Conservation (phyloP, 306 rosid species). For the Rubus idaeus region DNA sequence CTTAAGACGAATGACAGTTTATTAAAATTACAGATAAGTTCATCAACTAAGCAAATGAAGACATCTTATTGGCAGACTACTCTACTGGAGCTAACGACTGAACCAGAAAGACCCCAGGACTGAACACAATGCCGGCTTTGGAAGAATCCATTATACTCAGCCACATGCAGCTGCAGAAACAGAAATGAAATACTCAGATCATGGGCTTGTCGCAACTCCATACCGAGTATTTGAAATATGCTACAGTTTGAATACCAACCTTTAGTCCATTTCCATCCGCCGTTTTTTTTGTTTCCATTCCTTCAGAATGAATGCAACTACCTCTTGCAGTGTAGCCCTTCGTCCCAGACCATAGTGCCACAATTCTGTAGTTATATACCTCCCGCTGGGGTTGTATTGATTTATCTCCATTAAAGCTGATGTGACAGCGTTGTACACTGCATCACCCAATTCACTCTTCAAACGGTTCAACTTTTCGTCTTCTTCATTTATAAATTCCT, state of each 20-base stretch:
- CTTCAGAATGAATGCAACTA: conserved; percentile 21
- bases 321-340: conserved; percentile 46
- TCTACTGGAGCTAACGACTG: not conserved
- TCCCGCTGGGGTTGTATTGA: conserved; percentile 64
- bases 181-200: not conserved
- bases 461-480: conserved; percentile 46
- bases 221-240: not conserved
- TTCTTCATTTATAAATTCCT: conserved; percentile 50
- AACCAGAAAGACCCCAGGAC: not conserved
- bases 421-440: conserved; percentile 42
- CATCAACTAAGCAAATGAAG: not conserved
- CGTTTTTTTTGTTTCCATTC: conserved; percentile 17
- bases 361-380: conserved; percentile 49
- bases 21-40: not conserved
- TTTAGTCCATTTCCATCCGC: conserved; percentile 15
- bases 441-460: conserved; percentile 44
- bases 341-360: conserved; percentile 52
- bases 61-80: not conserved
- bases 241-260: conserved; percentile 10
- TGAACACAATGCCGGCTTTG: not conserved
- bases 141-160: not conserved
- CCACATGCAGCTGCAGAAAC: not conserved
- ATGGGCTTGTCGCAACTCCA: not conserved
- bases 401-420: conserved; percentile 55
- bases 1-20: too few species aligned